Evolutionary conservation across 805 yeast species (phyloP).

Genomic region (Metschnikowia drakensbergensis): DNA sequence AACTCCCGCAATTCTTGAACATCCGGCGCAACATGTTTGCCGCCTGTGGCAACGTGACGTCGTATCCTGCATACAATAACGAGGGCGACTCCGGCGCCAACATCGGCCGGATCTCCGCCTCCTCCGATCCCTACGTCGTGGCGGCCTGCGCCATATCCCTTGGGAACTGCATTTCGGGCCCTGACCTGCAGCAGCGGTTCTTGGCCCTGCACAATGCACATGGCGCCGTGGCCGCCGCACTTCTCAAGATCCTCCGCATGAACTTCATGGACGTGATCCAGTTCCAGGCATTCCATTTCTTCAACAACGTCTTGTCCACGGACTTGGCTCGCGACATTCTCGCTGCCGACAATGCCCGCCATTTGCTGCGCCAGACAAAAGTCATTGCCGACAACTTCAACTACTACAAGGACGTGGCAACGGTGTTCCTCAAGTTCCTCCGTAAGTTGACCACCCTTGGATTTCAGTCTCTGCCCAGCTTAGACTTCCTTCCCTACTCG

Average conservation of each 20-base stretch:
- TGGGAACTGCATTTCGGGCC: constrained; percentile 32
- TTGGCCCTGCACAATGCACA: constrained; percentile 6
- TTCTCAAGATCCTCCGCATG: constrained; percentile 19
- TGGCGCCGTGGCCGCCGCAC: constrained; percentile 13
- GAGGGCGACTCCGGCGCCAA: constrained; percentile 19
- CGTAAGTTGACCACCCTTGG: constrained; percentile 23
- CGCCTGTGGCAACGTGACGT: constrained; percentile 32
- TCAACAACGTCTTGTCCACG: constrained; percentile 26
- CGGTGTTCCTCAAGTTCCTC: constrained; percentile 27
- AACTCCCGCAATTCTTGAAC: constrained; percentile 7
- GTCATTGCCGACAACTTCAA: constrained; percentile 30
- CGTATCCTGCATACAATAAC: constrained; percentile 28
- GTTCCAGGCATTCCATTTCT: constrained; percentile 34
- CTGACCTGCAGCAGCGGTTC: constrained; percentile 16
- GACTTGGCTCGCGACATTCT: constrained; percentile 12
- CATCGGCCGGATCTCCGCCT: constrained; percentile 7
- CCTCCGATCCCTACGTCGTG: constrained; percentile 22
- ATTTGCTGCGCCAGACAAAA: constrained; percentile 22
- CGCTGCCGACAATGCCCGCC: constrained; percentile 15
- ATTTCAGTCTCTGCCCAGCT: constrained; percentile 7
- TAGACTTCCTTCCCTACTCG: constrained; percentile 4
- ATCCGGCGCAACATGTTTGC: constrained; percentile 31
- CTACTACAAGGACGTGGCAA: constrained; percentile 34
- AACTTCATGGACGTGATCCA: constrained; percentile 33
- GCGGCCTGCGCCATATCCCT: constrained; percentile 31